Evolutionary conservation across 768 basidiomycete species (phyloP).

Genomic region (Xerocomellus amylosporus): DNA sequence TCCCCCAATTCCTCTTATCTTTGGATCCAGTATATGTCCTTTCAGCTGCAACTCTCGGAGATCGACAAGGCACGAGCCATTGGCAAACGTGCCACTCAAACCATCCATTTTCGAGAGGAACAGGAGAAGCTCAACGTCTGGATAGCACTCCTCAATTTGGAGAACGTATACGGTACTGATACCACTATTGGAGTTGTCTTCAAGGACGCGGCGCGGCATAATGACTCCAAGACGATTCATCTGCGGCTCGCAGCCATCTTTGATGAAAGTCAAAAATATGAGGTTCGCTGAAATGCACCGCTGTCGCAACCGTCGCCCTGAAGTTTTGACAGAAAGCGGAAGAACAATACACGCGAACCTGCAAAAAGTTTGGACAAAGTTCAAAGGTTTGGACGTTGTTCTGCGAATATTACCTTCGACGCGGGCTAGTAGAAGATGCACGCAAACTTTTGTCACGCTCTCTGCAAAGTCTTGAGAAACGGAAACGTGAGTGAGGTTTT

Average conservation of each 20-base stretch:
- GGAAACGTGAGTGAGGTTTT: constrained; percentile 69
- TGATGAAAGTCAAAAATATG: constrained; percentile 75
- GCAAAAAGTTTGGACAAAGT: constrained; percentile 92
- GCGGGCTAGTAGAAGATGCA: constrained; percentile 73
- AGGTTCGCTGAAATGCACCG: constrained; percentile 45
- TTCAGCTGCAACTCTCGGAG: constrained; percentile 95
- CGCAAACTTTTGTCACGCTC: constrained; percentile 83
- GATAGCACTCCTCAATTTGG: constrained; percentile 94
- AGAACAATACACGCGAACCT: constrained; percentile 82
- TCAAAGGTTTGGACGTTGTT: constrained; percentile 93
- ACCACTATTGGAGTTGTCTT: constrained; percentile 77
- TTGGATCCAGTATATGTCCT: constrained; percentile 99
- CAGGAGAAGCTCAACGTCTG: constrained; percentile 95
- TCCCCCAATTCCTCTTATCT: constrained; percentile 97
- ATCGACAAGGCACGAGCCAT: constrained; percentile 91
- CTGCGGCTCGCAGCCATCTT: constrained; percentile 82
- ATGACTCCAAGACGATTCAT: constrained; percentile 91
- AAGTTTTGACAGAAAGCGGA: constrained; percentile 70
- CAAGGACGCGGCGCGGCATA: constrained; percentile 85
- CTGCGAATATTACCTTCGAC: constrained; percentile 76
- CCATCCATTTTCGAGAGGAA: constrained; percentile 95
- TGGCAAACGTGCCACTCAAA: constrained; percentile 76
- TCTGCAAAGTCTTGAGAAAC: constrained; percentile 87
- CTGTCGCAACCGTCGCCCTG: not conserved
- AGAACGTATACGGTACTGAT: constrained; percentile 88